These are phyloP conservation scores for Candolleomyces eurysporus DNA, from an alignment of 768 basidiomycete species.

Conservation along the genomic window DNA sequence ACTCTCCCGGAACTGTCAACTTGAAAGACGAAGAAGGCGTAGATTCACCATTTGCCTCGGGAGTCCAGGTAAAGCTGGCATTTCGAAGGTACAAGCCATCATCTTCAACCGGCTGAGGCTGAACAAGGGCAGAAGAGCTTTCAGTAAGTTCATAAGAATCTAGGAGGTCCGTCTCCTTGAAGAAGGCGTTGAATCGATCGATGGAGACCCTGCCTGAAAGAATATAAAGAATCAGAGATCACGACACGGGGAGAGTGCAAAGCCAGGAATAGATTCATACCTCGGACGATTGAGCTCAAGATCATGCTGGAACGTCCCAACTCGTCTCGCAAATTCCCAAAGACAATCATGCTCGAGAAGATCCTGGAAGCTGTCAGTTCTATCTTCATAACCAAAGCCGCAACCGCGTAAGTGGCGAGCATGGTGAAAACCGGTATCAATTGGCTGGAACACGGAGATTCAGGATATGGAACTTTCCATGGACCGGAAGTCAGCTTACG, in stretches of 20 bases:
- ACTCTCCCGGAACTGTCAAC: conserved; percentile 50
- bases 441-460: conserved; percentile 41
- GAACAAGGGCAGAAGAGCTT: neutral
- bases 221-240: neutral
- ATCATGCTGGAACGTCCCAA: conserved; percentile 23
- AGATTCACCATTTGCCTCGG: conserved; percentile 30
- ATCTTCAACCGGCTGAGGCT: neutral
- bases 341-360: conserved; percentile 54
- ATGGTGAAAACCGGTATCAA: conserved; percentile 58
- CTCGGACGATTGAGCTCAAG: conserved; percentile 9
- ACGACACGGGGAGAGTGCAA: no score
- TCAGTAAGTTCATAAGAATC: conserved; percentile 18
- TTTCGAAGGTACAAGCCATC: conserved; percentile 32
- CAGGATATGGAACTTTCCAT: neutral
- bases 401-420: conserved; percentile 60
- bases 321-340: conserved; percentile 52
- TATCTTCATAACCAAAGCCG: conserved; percentile 37
- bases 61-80: conserved; percentile 57
- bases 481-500: conserved; percentile 31
- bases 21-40: conserved; percentile 29
- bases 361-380: conserved; percentile 31
- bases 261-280: neutral
- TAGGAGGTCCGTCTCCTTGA: conserved; percentile 30
- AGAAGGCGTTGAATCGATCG: conserved; percentile 44
- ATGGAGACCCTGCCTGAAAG: conserved; percentile 57